These are phyloP conservation scores for Chlamydomonas incerta DNA, from an alignment of 139 green algal species.

Conservation along the genomic window DNA sequence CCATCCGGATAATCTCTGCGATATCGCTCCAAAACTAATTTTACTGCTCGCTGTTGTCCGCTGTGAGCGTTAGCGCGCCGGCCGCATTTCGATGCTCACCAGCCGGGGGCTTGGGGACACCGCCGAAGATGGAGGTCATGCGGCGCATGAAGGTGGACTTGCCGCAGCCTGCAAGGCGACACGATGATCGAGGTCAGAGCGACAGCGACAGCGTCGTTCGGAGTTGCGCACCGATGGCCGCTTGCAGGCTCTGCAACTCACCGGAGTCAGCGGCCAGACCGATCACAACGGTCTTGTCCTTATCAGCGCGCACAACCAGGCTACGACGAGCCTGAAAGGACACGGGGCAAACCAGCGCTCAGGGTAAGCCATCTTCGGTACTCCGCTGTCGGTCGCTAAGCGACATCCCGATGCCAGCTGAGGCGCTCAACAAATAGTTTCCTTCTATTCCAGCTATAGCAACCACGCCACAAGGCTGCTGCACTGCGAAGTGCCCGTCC, in stretches of 20 bases:
- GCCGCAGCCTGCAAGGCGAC: conserved; percentile 85
- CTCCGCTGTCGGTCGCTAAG: too few species aligned
- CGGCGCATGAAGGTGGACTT: conserved; percentile 99
- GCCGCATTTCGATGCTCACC: conserved; percentile 61
- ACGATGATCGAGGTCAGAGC: not conserved
- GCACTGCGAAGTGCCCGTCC: too few species aligned
- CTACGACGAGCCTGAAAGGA: conserved; percentile 30
- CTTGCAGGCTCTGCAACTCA: conserved; percentile 24
- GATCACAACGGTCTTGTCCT: conserved; percentile 91
- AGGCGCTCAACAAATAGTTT: too few species aligned
- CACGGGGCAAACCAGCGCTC: not conserved
- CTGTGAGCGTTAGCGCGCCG: too few species aligned
- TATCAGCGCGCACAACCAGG: conserved; percentile 60
- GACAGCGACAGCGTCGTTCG: not conserved
- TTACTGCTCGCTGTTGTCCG: too few species aligned
- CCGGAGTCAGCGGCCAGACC: conserved; percentile 97
- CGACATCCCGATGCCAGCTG: too few species aligned
- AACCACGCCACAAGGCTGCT: too few species aligned
- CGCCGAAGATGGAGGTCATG: conserved; percentile 98
- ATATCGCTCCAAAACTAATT: too few species aligned
- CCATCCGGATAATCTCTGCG: too few species aligned
- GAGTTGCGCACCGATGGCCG: not conserved
- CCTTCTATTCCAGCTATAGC: too few species aligned
- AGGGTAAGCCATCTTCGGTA: too few species aligned
- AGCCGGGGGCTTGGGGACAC: conserved; percentile 87